Conservation (phyloP, 768 basidiomycete species). For the Lactarius hengduanensis region DNA sequence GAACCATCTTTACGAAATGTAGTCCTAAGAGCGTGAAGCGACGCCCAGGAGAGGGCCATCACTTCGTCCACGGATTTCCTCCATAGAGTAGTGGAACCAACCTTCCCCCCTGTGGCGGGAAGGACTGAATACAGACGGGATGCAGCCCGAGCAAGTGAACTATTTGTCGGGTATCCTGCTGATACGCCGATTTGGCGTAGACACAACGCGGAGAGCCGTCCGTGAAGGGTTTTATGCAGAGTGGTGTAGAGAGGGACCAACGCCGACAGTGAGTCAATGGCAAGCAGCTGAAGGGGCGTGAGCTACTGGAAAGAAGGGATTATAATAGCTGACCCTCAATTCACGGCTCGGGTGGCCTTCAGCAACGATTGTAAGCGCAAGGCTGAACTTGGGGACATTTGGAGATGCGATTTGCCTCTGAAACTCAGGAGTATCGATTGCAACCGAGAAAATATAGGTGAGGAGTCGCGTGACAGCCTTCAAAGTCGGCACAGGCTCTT, state of each 20-base stretch:
- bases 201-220: constrained; percentile 52
- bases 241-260: constrained; percentile 67
- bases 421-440: constrained; percentile 68
- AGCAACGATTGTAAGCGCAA: constrained; percentile 53
- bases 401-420: constrained; percentile 76
- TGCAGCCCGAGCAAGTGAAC: constrained; percentile 45
- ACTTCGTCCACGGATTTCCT: constrained; percentile 72
- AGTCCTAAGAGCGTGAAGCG: constrained; percentile 56
- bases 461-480: constrained; percentile 68
- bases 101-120: constrained; percentile 75
- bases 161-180: constrained; percentile 42
- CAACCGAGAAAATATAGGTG: constrained; percentile 56
- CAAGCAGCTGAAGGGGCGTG: constrained; percentile 41
- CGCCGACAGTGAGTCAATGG: constrained; percentile 48
- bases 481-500: constrained; percentile 56
- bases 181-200: constrained; percentile 58
- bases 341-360: constrained; percentile 52
- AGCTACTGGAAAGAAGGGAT: constrained; percentile 7
- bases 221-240: constrained; percentile 54
- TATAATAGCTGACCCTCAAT: constrained; percentile 47
- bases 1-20: constrained; percentile 55
- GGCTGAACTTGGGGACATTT: constrained; percentile 67
- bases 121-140: constrained; percentile 60
- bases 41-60: constrained; percentile 61
- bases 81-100: constrained; percentile 70